These are phyloP conservation scores for Candida gigantensis DNA, from an alignment of 1,139 yeast species.

Conservation along the genomic window DNA sequence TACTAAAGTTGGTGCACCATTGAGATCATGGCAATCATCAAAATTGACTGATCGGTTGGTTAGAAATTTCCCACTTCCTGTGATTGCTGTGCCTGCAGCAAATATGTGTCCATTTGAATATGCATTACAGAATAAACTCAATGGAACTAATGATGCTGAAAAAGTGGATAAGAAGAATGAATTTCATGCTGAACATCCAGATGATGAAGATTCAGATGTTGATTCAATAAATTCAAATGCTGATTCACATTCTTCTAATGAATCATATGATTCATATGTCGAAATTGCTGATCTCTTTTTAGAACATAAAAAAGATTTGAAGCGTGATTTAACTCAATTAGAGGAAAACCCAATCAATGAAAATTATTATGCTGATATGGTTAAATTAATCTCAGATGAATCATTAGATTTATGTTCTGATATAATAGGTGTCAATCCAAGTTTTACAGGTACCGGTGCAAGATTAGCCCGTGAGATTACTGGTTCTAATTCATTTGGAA, in stretches of 20 bases:
- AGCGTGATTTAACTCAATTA: slow-evolving; percentile 20
- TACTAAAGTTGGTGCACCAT: slow-evolving; percentile 48
- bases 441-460: slow-evolving; percentile 45
- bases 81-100: slow-evolving; percentile 65
- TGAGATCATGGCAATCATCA: slow-evolving; percentile 62
- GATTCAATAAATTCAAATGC: slow-evolving; percentile 20
- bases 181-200: not conserved
- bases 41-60: slow-evolving; percentile 64
- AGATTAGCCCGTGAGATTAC: slow-evolving; percentile 48
- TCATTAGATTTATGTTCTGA: slow-evolving; percentile 41
- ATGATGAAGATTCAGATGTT: slow-evolving; percentile 8
- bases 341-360: slow-evolving; percentile 23
- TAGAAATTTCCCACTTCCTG: slow-evolving; percentile 66
- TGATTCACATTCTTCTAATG: slow-evolving; percentile 20
- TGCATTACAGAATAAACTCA: slow-evolving; percentile 25
- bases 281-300: slow-evolving; percentile 39
- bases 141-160: slow-evolving; percentile 9
- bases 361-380: slow-evolving; percentile 32
- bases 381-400: slow-evolving; percentile 39
- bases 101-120: slow-evolving; percentile 59
- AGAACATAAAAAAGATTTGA: slow-evolving; percentile 28
- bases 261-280: slow-evolving; percentile 41
- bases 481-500: slow-evolving; percentile 32
- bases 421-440: slow-evolving; percentile 34
- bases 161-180: not conserved